These are phyloP conservation scores for Lecanoromycetidae sp. DNA, from an alignment of 2,329 filamentous ascomycete species.

Conservation along the genomic window DNA sequence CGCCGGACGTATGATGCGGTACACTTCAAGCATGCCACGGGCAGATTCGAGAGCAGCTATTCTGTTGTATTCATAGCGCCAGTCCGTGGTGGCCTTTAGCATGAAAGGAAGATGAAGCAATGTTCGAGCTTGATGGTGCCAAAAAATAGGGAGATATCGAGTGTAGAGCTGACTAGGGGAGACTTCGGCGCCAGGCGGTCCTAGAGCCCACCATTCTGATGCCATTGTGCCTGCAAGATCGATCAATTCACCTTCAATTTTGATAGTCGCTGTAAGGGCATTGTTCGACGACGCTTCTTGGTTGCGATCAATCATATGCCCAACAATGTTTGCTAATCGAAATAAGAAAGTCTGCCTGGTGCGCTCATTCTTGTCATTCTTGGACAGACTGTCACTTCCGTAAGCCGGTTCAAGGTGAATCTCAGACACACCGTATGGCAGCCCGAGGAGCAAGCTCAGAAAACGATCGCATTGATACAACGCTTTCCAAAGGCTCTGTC, in stretches of 20 bases:
- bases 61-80: slow-evolving; percentile 38
- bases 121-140: slow-evolving; percentile 40
- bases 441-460: slow-evolving; percentile 37
- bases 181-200: slow-evolving; percentile 18
- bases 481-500: slow-evolving; percentile 1
- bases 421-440: slow-evolving; percentile 34
- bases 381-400: background rate
- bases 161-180: slow-evolving; percentile 16
- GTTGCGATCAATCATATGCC: slow-evolving; percentile 40
- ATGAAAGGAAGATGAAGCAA: slow-evolving; percentile 46
- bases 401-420: slow-evolving; percentile 1
- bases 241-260: slow-evolving; percentile 36
- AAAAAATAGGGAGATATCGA: slow-evolving; percentile 37
- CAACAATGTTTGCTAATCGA: slow-evolving; percentile 25
- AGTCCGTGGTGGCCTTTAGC: slow-evolving; percentile 28
- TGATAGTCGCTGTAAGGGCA: slow-evolving; percentile 33
- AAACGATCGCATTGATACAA: slow-evolving; percentile 30
- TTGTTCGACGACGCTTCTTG: slow-evolving; percentile 7
- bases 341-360: background rate
- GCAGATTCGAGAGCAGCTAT: slow-evolving; percentile 39
- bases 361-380: background rate
- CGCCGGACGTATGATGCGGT: slow-evolving; percentile 5
- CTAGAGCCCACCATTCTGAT: slow-evolving; percentile 37
- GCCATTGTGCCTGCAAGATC: slow-evolving; percentile 32
- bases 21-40: slow-evolving; percentile 40